Percentiles rank a stretch among this genome's conserved stretches.
Evolutionary conservation across 73 alveolate genomes (phyloP).

Genomic region (Paramecium sexaurelia): DNA sequence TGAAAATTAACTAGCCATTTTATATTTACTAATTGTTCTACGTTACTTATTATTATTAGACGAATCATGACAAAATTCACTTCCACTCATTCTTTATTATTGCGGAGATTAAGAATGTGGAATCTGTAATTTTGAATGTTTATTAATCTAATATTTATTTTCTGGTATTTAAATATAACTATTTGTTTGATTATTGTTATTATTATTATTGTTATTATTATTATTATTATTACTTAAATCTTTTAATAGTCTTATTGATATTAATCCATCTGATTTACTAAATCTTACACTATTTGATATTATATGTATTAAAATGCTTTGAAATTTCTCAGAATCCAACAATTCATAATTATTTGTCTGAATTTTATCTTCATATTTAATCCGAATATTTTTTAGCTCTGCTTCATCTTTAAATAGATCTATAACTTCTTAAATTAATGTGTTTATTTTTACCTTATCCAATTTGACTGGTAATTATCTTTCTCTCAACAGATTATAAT

Average conservation of each 20-base stretch:
- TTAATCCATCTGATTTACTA: not conserved
- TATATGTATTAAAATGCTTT: not conserved
- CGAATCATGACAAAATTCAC: not conserved
- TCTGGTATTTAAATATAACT: not conserved
- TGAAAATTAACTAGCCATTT: not conserved
- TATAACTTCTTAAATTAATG: not conserved
- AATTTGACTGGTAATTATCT: not conserved
- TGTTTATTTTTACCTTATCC: not conserved
- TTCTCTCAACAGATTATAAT: constrained; percentile 19
- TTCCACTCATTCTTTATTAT: not conserved
- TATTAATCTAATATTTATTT: not conserved
- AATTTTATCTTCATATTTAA: not conserved
- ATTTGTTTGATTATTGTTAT: not conserved
- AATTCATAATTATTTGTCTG: not conserved
- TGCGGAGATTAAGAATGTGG: not conserved
- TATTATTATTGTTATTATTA: not conserved
- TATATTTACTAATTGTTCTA: not conserved
- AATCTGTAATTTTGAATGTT: not conserved
- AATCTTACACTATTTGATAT: not conserved
- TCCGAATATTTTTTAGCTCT: not conserved
- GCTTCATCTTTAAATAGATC: constrained; percentile 31
- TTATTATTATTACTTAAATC: not conserved
- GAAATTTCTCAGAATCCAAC: not conserved
- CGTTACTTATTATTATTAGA: not conserved
- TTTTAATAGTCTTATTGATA: not conserved